Base-by-base conservation (phyloP, 2,329 filamentous ascomycete genomes). In the Colletotrichum sp. region DNA sequence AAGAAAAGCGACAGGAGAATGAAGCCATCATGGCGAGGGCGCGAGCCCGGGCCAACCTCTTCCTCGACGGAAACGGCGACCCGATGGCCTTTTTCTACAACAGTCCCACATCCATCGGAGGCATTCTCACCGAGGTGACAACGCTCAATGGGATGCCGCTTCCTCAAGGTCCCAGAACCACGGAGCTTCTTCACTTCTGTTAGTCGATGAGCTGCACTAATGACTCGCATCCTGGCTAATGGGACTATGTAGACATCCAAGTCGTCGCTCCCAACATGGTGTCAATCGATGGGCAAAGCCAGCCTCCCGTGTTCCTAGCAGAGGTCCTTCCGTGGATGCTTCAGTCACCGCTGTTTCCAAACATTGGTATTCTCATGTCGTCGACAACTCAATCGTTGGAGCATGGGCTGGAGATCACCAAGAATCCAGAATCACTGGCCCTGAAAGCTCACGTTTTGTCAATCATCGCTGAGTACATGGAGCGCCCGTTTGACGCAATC, bases 111-210 rank as follows among this genome's bases (percentile, higher is more conserved):
- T 75, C 77, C 15, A 73, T 81, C 13, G 78, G 78, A 8, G 78
- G 78, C 32, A 78, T 80, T 52, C 77, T 81, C 34, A 72, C 78
- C 2, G 75, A 81, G 77, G 75, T 52, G 71, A 79, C 69, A 84
- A 88, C 81, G 86, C 86, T 83, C 87, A 87, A 75, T 82, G 76
- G 75, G 5, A 73, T 82, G 60, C 79, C 79, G 18, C 78, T 82
- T 36, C 79, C 79, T 8, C 21, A 78, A 12, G 78, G 79, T 2
- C 72, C 70, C 18, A 75, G 78, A 5, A 80, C 82, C 55, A 75
- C 78, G 6, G 79, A 82, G 69, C 75, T 82, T 26, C 76, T 83
- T 15, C 78, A 80, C 32, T 80, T 82, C 55, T 82, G 81, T 82
- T 70, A 75, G 81, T 77, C 2, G 26, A 77, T 16, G 75, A 39